Conservation (phyloP, 176 grass and related monocot genomes). For the Thinopyrum elongatum region DNA sequence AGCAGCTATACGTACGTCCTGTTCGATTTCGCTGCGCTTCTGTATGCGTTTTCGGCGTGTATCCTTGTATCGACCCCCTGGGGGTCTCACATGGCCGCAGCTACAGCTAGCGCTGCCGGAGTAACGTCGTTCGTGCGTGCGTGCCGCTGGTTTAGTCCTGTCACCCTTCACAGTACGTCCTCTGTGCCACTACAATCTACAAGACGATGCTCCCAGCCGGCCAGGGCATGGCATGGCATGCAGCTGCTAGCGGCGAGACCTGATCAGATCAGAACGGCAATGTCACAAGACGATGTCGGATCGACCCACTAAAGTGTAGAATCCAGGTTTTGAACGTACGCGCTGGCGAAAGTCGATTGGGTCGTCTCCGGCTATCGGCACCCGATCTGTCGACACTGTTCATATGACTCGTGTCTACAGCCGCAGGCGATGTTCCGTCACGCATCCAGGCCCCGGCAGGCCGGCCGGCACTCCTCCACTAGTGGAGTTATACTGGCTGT, state of each 20-base stretch:
- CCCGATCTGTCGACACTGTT: background rate
- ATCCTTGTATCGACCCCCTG: background rate
- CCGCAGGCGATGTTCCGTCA: background rate
- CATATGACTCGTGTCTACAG: background rate
- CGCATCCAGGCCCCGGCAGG: background rate
- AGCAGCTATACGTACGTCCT: slow-evolving; percentile 5
- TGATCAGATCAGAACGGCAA: background rate
- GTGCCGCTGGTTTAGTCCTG: background rate
- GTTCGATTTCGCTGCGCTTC: background rate
- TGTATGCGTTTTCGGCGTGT: background rate
- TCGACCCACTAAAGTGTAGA: background rate
- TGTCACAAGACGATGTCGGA: slow-evolving; percentile 15
- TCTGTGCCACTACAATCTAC: slow-evolving; percentile 1
- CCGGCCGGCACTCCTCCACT: background rate
- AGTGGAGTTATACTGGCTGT: background rate
- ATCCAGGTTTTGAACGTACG: slow-evolving; percentile 10
- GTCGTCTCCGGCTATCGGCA: background rate
- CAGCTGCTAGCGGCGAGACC: background rate
- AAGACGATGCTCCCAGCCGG: background rate
- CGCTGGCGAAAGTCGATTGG: background rate
- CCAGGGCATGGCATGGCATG: background rate
- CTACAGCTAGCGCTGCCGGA: background rate
- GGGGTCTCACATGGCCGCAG: background rate
- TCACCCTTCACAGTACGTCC: background rate
- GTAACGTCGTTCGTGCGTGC: background rate